A percentile compares a stretch with the other conserved stretches of the same genome.
These are phyloP conservation scores for Apiospora rasikravindrae DNA, from an alignment of 2,329 filamentous ascomycete genomes.

Conservation along the genomic window DNA sequence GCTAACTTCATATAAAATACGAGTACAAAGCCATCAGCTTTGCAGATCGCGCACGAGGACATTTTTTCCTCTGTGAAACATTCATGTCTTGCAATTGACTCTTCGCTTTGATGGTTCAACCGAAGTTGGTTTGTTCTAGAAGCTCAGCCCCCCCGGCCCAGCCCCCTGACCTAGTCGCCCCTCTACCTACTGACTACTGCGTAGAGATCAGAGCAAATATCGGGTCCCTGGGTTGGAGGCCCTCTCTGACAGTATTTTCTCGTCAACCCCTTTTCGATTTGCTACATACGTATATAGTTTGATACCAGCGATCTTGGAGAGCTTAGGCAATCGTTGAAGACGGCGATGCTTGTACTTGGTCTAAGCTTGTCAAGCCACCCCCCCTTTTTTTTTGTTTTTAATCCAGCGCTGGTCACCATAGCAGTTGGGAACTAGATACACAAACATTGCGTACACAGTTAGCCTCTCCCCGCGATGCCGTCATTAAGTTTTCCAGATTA, in stretches of 20 bases:
- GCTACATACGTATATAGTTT: background rate
- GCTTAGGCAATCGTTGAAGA: background rate
- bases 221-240: background rate
- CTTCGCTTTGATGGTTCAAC: background rate
- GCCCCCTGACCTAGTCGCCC: background rate
- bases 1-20: background rate
- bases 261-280: background rate
- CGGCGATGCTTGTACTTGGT: no score
- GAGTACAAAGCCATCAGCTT: background rate
- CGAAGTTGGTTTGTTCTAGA: background rate
- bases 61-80: background rate
- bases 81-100: background rate
- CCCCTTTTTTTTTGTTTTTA: no score
- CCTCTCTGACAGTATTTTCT: background rate
- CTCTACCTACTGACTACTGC: background rate
- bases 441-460: background rate
- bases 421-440: background rate
- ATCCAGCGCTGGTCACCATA: background rate
- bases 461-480: background rate
- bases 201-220: background rate
- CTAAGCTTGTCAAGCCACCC: background rate
- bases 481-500: background rate
- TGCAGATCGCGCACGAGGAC: background rate
- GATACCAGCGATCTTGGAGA: background rate
- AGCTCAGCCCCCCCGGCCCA: background rate